Percentiles rank a stretch among this genome's conserved stretches.
Conservation (phyloP, 345 rosid genomes). For the Hibiscus mutabilis region DNA sequence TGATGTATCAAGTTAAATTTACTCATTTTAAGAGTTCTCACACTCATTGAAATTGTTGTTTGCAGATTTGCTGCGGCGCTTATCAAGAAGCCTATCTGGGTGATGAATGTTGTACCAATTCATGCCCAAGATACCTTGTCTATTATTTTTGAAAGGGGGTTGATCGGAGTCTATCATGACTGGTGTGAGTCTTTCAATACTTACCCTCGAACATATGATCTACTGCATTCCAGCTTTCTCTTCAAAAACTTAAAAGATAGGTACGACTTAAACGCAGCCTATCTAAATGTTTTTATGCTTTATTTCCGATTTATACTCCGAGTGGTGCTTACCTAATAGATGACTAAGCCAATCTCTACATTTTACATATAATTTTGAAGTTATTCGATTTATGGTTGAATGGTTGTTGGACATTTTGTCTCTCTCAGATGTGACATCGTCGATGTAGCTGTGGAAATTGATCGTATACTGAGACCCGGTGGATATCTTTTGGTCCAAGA, state of each 20-base stretch:
- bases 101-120: slow-evolving; percentile 78
- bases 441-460: slow-evolving; percentile 63
- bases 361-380: neutral
- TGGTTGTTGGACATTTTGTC: slow-evolving; percentile 2
- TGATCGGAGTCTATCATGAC: slow-evolving; percentile 80
- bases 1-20: neutral
- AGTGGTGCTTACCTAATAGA: no score
- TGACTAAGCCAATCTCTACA: neutral
- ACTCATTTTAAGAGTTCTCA: neutral
- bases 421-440: slow-evolving; percentile 50
- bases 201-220: slow-evolving; percentile 82
- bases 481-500: slow-evolving; percentile 76
- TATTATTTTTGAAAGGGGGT: slow-evolving; percentile 60
- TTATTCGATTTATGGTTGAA: neutral
- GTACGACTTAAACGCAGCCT: slow-evolving; percentile 21
- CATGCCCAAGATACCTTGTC: slow-evolving; percentile 56
- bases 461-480: slow-evolving; percentile 73
- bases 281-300: neutral
- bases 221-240: slow-evolving; percentile 71
- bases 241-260: slow-evolving; percentile 43
- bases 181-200: slow-evolving; percentile 89
- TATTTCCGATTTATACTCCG: neutral
- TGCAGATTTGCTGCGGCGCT: slow-evolving; percentile 80
- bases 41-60: neutral
- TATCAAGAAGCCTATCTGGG: slow-evolving; percentile 62